Base-by-base conservation (phyloP, 2,329 filamentous ascomycete genomes). In the Penicillium polonicum region DNA sequence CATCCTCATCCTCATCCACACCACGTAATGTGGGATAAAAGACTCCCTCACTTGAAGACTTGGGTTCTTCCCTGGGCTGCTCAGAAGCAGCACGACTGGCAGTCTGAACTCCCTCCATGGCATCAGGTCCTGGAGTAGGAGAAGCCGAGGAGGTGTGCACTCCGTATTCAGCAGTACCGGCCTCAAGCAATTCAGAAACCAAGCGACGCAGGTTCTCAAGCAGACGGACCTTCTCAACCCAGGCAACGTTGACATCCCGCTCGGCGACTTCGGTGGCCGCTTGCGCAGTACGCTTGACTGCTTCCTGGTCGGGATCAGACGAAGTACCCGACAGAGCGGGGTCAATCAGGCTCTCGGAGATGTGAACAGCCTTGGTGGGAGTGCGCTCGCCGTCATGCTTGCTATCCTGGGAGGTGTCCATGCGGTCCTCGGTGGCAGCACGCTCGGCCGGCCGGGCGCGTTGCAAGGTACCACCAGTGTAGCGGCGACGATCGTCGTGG, bases 171-270 rank as follows among this genome's bases (percentile, higher is more conserved):
- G 49, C 10, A 9, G 74, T 77, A 36, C 80, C 80, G 41, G 75
- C 73, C 58, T 83, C 78, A 23, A 88, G 74, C 52, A 82, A 77
- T 48, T 82, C 79, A 55, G 81, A 80, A 63, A 87, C 79, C 70
- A 82, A 83, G 21, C 80, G 79, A 43, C 85, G 79, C 36, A 88
- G 77, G 50, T 80, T 78, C 72, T 87, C 85, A 31, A 88, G 83
- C 10, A 85, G 79, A n/a, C 85, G 82, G 54, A 86, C 83, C 72
- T 86, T 86, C 69, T 86, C 83, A 10, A 87, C 81, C 85, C 85
- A 88, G 62, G 83, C 79, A 60, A 84, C 81, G 39, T 81, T 66
- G 52, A 65, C 79, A 42, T 70, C 70, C 3, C 71, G 72, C 58
- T 75, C 74, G 1, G 73, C 72, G 41, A 75, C 73, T 48, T 78